These are phyloP conservation scores for Ambrosia hybrid DNA, from an alignment of 140 eudicot genomes.

Conservation along the genomic window DNA sequence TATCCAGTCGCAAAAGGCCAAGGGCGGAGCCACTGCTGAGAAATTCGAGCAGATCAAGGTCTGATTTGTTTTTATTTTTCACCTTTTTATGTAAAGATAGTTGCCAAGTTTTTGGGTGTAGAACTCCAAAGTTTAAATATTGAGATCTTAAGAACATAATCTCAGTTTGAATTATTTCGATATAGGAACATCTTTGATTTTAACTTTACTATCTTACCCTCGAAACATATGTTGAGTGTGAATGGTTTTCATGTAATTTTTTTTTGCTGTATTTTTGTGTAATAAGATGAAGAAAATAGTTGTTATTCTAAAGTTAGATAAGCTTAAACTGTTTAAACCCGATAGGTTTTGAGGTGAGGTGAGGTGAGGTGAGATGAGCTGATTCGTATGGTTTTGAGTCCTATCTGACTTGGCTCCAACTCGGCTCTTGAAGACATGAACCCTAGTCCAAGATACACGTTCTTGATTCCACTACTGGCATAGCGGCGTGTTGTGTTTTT, in stretches of 20 bases:
- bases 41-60: slow-evolving; percentile 68
- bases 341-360: too few species aligned
- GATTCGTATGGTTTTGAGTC: too few species aligned
- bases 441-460: too few species aligned
- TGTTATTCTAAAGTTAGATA: neutral
- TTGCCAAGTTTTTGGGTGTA: slow-evolving; percentile 13
- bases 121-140: slow-evolving; percentile 17
- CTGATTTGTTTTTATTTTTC: slow-evolving; percentile 30
- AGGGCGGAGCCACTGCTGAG: slow-evolving; percentile 92
- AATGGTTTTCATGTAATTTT: slow-evolving; percentile 7
- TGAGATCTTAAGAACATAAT: slow-evolving; percentile 27
- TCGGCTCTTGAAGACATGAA: too few species aligned
- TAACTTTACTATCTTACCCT: neutral
- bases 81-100: slow-evolving; percentile 18
- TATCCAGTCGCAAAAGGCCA: slow-evolving; percentile 91
- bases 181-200: slow-evolving; percentile 33
- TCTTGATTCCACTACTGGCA: too few species aligned
- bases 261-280: slow-evolving; percentile 10
- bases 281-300: neutral
- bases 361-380: too few species aligned
- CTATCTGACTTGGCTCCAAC: too few species aligned
- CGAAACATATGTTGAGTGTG: neutral
- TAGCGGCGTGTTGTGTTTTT: too few species aligned
- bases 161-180: slow-evolving; percentile 9
- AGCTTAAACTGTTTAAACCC: too few species aligned